Evolutionary conservation across 1,139 yeast genomes (phyloP), one percentile per base, ranked within the genome.

Genomic region (Geotrichum australiense): DNA sequence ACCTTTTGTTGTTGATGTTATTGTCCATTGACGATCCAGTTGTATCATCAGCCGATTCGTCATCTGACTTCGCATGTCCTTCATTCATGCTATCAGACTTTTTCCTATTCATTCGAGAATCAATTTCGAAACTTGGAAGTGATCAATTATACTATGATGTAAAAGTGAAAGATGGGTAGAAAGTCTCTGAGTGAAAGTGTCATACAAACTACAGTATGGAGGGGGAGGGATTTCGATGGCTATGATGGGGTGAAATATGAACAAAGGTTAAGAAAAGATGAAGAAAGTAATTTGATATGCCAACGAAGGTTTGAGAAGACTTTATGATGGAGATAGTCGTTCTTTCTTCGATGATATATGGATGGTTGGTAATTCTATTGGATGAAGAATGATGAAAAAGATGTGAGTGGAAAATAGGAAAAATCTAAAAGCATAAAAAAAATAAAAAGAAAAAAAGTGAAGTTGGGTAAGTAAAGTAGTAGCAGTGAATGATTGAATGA

Each of bases 31-130:
- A 29, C n/a, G 32, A 29, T 7, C 14, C 7, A 21, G 32, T 29
- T 7, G 20, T 29, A 6, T 29, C 32, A 6, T 29, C 32, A 6
- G 5, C 20, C n/a, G 32, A 29, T 19, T 29, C 11, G 7, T 29
- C 32, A 29, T 29, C 32, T 29, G 5, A 15, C n/a, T 4, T 29
- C 8, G 21, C 6, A 15, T 6, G 32, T 10, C 32, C 32, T 29
- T 29, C 32, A 29, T 29, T 29, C 32, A 29, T 29, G 32, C 32
- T 29, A 29, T 11, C 6, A 11, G 32, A 29, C 14, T 15, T 14
- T 10, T 10, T 10, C 8, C 14, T 27, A 8, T n/a, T 10, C 30
- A 10, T 10, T 8, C 8, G 10, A 27, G 6, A 6, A 14, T 7
- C 7, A 14, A n/a, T 6, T 6, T 14, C 14, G 25, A 10, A 10